Percentiles rank a stretch among this genome's conserved stretches.
Evolutionary conservation across 352 stramenopile genomes (phyloP).

Genomic region (Globisporangium alternatum): DNA sequence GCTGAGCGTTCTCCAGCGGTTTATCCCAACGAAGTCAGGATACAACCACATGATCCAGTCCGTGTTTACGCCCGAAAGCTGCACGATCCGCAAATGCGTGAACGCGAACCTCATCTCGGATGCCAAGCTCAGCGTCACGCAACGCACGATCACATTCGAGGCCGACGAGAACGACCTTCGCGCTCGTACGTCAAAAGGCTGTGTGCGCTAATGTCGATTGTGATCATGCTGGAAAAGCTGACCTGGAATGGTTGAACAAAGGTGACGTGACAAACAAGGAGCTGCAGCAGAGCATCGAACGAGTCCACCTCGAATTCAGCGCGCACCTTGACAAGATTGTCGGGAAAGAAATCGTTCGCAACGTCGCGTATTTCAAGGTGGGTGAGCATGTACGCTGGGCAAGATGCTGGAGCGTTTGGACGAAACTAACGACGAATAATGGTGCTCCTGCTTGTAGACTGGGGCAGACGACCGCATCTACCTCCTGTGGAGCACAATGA

Average conservation of each 20-base stretch:
- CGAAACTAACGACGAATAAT: not conserved
- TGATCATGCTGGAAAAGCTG: not conserved
- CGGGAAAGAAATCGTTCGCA: slow-evolving; percentile 50
- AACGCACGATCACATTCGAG: slow-evolving; percentile 69
- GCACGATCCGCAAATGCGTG: slow-evolving; percentile 58
- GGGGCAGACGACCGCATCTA: slow-evolving; percentile 62
- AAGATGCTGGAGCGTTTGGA: not conserved
- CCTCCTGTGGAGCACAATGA: slow-evolving; percentile 64
- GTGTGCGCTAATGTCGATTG: not conserved
- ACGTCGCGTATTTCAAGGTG: slow-evolving; percentile 74
- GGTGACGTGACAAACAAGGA: slow-evolving; percentile 54
- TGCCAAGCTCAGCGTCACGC: slow-evolving; percentile 23
- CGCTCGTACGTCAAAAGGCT: slow-evolving; percentile 29
- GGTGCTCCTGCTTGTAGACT: slow-evolving; percentile 25
- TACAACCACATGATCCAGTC: slow-evolving; percentile 71
- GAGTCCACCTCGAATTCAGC: slow-evolving; percentile 56
- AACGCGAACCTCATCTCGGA: slow-evolving; percentile 51
- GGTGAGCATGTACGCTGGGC: not conserved
- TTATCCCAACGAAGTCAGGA: slow-evolving; percentile 60
- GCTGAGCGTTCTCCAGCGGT: slow-evolving; percentile 61
- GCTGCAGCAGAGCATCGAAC: slow-evolving; percentile 40
- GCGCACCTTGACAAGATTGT: slow-evolving; percentile 58
- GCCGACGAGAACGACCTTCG: slow-evolving; percentile 37
- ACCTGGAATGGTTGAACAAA: slow-evolving; percentile 15
- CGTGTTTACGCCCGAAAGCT: slow-evolving; percentile 61